phyloP scores from a whole-genome alignment of 139 green algal genomes.

The Tetraselmis striata region DNA sequence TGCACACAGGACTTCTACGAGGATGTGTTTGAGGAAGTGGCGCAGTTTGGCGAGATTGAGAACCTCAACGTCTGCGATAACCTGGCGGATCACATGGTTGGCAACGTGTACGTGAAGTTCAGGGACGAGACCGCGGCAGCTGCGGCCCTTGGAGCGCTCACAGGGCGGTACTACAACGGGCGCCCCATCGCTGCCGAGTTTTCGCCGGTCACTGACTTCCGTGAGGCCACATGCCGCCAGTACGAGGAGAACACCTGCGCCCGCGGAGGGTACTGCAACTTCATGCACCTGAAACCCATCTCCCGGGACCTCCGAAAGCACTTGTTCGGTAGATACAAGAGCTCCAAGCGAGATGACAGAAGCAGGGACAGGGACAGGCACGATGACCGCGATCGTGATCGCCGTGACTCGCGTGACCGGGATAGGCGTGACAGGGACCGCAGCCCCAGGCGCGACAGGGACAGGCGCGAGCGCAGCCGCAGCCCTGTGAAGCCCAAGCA shows the following conservation, averaged over 20 bases:
- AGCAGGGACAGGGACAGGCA: neutral
- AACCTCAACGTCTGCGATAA: conserved; percentile 98
- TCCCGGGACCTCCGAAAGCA: conserved; percentile 57
- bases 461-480: neutral
- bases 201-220: conserved; percentile 96
- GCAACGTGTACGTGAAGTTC: conserved; percentile 95
- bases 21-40: conserved; percentile 96
- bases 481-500: neutral
- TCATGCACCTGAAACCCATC: conserved; percentile 98
- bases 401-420: neutral
- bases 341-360: conserved; percentile 12
- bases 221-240: conserved; percentile 91
- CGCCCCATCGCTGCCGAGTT: conserved; percentile 90
- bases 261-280: conserved; percentile 97
- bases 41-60: conserved; percentile 87
- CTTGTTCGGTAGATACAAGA: conserved; percentile 79
- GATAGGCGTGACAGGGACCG: neutral
- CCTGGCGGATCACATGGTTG: conserved; percentile 94
- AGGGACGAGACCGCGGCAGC: conserved; percentile 77
- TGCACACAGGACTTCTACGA: conserved; percentile 90
- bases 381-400: neutral
- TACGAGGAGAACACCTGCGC: conserved; percentile 98
- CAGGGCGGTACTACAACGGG: conserved; percentile 81
- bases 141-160: conserved; percentile 46
- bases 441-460: neutral